Evolutionary conservation across 257 asterid species (phyloP), one percentile per base, ranked within the genome.

Genomic region (Anisodus tanguticus): DNA sequence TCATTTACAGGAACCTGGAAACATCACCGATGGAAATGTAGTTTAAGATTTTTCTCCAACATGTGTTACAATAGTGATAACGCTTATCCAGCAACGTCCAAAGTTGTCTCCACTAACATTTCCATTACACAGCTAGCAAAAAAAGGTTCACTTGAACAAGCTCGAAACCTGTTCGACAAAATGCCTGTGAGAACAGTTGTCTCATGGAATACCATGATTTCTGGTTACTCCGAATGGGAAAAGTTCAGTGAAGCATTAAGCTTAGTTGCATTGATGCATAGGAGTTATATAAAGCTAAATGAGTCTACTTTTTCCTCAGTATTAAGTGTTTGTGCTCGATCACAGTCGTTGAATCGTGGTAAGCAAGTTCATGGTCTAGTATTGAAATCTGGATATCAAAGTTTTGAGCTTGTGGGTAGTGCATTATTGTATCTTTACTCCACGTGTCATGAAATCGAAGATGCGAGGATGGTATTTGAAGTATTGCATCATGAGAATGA

Each of bases 121-220:
- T 86, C 90, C 19, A 85, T 95, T 37, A 84, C 91, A 0, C 0
- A 4, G 3, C n/a, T 51, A 11, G 84, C 85, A 70, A 43, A 85
- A 82, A 81, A 80, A 6, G 94, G 97, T 49, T 89, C 87, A 22
- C 83, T 93, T 4, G 84, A 89, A 55, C 80, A 64, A 12, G 97
- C 97, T 49, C 96, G 95, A 83, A 84, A 78, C 1, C 17, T 93
- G 81, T 94, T 95, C 90, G 97, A 92, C 89, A 74, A 43, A 90
- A 92, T 94, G 99, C 95, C 78, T 4, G 85, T 89, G 1, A 88
- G 99, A 89, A 88, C 95, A 0, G 90, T 87, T 45, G 94, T 91
- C 57, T 92, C 99, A 3, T 95, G 97, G 97, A 95, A 94, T 74
- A 81, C 93, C 88, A 93, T 92, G 94, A 90, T 95, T 22, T 87